These are phyloP conservation scores for Fusarium siculi DNA, from an alignment of 2,329 filamentous ascomycete species.

Conservation along the genomic window DNA sequence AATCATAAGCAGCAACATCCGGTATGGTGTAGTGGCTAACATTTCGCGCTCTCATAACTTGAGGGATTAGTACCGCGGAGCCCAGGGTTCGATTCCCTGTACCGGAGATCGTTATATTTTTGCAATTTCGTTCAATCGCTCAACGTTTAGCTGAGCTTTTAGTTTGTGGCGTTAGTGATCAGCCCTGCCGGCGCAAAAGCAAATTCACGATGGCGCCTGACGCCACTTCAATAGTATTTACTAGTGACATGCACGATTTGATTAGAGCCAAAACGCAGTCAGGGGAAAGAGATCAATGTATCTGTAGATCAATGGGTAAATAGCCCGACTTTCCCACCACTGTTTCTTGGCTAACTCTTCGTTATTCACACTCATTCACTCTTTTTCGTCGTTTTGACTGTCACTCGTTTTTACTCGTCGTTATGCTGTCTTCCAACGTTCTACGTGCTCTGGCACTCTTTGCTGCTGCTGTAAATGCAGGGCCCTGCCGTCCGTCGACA, in stretches of 20 bases:
- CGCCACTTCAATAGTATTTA: neutral
- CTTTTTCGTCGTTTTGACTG: neutral
- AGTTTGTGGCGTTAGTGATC: neutral
- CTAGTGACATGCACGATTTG: neutral
- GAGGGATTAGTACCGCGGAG: slow-evolving; percentile 13
- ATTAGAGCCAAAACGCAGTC: neutral
- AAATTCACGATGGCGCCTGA: no score
- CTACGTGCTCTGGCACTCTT: neutral
- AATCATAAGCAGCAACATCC: slow-evolving; percentile 5
- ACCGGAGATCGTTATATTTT: neutral
- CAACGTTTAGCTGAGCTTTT: neutral
- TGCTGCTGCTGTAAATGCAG: neutral
- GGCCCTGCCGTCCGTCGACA: neutral
- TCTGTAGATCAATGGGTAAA: neutral
- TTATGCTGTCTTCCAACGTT: neutral
- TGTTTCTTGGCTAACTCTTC: neutral
- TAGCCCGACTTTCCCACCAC: neutral
- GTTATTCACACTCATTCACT: neutral
- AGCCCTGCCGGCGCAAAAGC: neutral
- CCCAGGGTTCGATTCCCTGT: slow-evolving; percentile 8
- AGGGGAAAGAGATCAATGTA: neutral
- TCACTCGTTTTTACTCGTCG: neutral
- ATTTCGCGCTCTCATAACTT: slow-evolving; percentile 47
- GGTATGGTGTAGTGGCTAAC: slow-evolving; percentile 50
- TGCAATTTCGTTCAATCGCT: fast-evolving